These are phyloP conservation scores for Suillus sp. DNA, from an alignment of 768 basidiomycete genomes.

Conservation along the genomic window DNA sequence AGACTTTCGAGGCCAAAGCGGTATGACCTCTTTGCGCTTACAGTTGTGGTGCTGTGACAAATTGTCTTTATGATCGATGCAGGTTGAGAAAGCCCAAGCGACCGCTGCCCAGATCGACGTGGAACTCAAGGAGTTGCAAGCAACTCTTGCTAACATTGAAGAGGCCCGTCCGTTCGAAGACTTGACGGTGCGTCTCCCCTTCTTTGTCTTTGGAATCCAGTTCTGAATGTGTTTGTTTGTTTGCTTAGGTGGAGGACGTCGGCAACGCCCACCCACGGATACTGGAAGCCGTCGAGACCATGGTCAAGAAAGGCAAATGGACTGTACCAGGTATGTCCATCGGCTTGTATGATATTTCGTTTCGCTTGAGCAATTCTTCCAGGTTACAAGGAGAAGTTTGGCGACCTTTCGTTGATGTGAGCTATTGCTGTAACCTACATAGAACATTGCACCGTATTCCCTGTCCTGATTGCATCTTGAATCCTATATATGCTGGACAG, in stretches of 20 bases:
- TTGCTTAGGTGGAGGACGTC: constrained; percentile 78
- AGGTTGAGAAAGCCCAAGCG: constrained; percentile 89
- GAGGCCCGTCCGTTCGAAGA: constrained; percentile 97
- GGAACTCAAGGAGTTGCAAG: constrained; percentile 89
- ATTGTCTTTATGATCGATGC: constrained; percentile 9
- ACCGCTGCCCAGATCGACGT: constrained; percentile 88
- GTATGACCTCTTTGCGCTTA: constrained; percentile 50
- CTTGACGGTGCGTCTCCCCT: constrained; percentile 69
- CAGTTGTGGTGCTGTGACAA: constrained; percentile 6
- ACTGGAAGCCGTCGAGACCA: constrained; percentile 85
- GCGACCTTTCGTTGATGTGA: constrained; percentile 91
- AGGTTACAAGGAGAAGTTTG: constrained; percentile 97
- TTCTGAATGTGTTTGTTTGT: not conserved
- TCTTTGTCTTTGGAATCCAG: not conserved
- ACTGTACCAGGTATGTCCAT: constrained; percentile 82
- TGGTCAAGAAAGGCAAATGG: constrained; percentile 98
- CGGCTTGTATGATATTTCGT: not conserved
- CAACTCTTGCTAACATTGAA: constrained; percentile 95
- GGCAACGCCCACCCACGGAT: constrained; percentile 92
- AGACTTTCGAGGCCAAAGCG: constrained; percentile 95
- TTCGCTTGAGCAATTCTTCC: constrained; percentile 14
- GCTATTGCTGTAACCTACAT: constrained; percentile 26
- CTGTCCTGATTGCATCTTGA: not conserved
- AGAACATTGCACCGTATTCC: constrained; percentile 7
- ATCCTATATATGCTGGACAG: not conserved